Base-by-base conservation (phyloP, 1,284 basidiomycete species). In the Stereum hirsutum region DNA sequence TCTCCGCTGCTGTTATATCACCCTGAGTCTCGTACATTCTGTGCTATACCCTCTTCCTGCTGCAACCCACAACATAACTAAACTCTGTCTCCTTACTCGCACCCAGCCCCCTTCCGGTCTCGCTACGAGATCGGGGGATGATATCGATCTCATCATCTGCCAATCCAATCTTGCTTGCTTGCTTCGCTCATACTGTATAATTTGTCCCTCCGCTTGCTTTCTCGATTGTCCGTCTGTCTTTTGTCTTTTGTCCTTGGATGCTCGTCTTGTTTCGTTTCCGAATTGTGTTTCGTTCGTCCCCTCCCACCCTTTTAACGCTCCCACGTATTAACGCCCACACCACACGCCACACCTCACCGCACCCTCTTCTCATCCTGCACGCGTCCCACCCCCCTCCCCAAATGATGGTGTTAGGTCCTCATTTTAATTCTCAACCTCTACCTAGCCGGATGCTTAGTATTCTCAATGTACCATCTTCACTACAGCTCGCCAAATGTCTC, bases 401-500 rank as follows among this genome's bases (percentile, higher is more conserved):
- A n/a, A n/a, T n/a, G n/a, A n/a, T n/a, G n/a, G n/a, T n/a, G n/a
- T n/a, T n/a, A n/a, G n/a, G n/a, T n/a, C 36, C 20, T n/a, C 23
- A 2, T 26, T 46, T 44, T 51, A 51, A 51, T 51, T 51, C 35
- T n/a, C n/a, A n/a, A n/a, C n/a, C n/a, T n/a, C 37, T 42, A 31
- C 28, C 40, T 17, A 24, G 40, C 33, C 37, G 49, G 64, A 86
- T 69, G 58, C 63, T 66, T 62, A 77, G 63, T 69, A 88, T 69
- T 64, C 74, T 82, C 66, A 87, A 63, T 69, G 81, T 81, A 68
- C 84, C 80, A 70, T 89, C 86, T 68, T 89, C 85, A 61, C 84
- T 83, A 52, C 75, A 78, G 42, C 70, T 71, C 20, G 75, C 76
- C 21, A 78, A 63, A 44, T 65, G 57, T 48, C 54, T 56, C 41